A percentile compares a stretch with the other conserved stretches of the same genome.
These are phyloP conservation scores for Colletotrichum neosansevieriae DNA, from an alignment of 2,329 filamentous ascomycete species.

Conservation along the genomic window DNA sequence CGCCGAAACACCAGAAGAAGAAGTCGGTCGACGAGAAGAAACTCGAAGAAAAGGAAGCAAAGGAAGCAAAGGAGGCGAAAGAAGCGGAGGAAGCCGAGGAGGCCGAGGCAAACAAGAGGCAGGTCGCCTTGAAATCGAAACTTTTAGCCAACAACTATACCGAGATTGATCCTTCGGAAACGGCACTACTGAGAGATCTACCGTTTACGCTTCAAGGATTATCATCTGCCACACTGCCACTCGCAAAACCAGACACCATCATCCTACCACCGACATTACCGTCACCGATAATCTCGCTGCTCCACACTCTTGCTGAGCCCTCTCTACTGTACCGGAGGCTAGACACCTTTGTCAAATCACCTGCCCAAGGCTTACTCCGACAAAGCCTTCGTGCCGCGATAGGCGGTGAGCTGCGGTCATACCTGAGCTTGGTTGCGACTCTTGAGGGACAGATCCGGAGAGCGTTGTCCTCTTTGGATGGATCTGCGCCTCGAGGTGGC, in stretches of 20 bases:
- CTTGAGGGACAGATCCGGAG: conserved; percentile 91
- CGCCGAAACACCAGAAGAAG: conserved; percentile 55
- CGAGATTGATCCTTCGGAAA: conserved; percentile 72
- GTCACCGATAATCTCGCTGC: conserved; percentile 84
- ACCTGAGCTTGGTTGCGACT: conserved; percentile 90
- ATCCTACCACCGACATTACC: conserved; percentile 84
- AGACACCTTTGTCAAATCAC: conserved; percentile 83
- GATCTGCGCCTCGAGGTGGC: conserved; percentile 73
- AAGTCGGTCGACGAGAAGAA: conserved; percentile 49
- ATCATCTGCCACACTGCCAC: conserved; percentile 86
- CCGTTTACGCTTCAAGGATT: conserved; percentile 94
- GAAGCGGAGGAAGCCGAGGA: conserved; percentile 42
- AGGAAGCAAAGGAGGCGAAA: conserved; percentile 42
- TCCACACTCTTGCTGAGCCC: conserved; percentile 92
- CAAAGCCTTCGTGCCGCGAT: conserved; percentile 94
- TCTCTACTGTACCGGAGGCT: conserved; percentile 90
- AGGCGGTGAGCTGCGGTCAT: conserved; percentile 85
- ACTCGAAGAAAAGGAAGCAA: conserved; percentile 44
- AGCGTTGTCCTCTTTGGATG: conserved; percentile 80
- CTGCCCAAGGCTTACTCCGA: conserved; percentile 85
- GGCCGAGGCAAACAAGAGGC: conserved; percentile 53
- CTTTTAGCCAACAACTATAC: conserved; percentile 68
- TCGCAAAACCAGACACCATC: conserved; percentile 75
- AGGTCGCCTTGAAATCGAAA: conserved; percentile 69
- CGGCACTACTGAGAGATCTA: conserved; percentile 79